Conservation (phyloP, 345 rosid species). For the Brassica carinata region DNA sequence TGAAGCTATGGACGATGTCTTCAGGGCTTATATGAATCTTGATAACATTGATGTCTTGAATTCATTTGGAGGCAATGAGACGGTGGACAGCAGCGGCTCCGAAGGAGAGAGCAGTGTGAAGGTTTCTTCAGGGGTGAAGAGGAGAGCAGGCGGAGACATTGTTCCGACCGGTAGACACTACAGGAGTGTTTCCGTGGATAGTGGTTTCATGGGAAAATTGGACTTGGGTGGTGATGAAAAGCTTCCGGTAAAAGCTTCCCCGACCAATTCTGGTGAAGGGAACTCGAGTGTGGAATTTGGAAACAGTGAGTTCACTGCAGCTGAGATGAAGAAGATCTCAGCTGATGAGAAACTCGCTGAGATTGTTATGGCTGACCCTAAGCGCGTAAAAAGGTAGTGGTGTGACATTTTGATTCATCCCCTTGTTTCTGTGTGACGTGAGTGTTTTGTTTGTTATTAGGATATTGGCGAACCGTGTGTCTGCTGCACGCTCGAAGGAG, state of each 20-base stretch:
- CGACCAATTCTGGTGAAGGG: conserved; percentile 52
- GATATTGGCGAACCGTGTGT: conserved; percentile 84
- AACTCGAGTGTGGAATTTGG: conserved; percentile 54
- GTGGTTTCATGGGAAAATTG: conserved; percentile 57
- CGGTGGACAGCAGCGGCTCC: conserved; percentile 53
- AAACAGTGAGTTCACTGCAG: conserved; percentile 59
- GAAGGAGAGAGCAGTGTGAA: conserved; percentile 67
- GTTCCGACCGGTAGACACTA: conserved; percentile 52
- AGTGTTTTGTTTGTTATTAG: conserved; percentile 38
- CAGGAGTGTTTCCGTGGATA: conserved; percentile 79
- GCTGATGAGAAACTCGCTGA: conserved; percentile 80
- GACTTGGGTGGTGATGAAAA: conserved; percentile 54
- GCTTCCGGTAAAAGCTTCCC: conserved; percentile 41
- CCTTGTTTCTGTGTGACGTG: not conserved
- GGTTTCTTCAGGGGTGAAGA: conserved; percentile 45
- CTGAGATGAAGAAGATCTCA: conserved; percentile 71
- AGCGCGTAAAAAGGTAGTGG: conserved; percentile 52
- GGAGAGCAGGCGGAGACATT: conserved; percentile 64
- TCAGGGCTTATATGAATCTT: conserved; percentile 68
- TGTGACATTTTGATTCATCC: not conserved
- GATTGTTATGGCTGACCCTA: conserved; percentile 65
- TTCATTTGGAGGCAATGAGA: conserved; percentile 62
- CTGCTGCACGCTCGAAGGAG: conserved; percentile 91
- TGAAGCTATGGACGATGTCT: conserved; percentile 63
- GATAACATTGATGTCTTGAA: conserved; percentile 66